A percentile compares a stretch with the other conserved stretches of the same genome.
Evolutionary conservation across 1,139 yeast genomes (phyloP).

Genomic region (Debaryomycetaceae sp.): DNA sequence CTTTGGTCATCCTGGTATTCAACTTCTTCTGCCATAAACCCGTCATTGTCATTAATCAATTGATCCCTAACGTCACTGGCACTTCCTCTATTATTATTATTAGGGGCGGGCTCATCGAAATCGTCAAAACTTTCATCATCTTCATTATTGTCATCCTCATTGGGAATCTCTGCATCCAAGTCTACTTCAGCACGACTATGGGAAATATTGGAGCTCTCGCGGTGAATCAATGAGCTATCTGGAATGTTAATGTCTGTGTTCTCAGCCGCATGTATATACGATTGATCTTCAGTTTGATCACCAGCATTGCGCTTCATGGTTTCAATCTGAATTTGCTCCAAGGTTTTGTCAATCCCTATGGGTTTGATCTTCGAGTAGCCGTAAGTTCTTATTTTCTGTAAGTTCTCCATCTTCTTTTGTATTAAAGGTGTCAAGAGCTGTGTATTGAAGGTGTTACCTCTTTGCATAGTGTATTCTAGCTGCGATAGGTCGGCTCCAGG

Average conservation of each 20-base stretch:
- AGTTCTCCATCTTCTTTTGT: conserved; percentile 37
- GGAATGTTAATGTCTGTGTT: conserved; percentile 8
- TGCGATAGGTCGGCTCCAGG: conserved; percentile 45
- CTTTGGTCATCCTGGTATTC: conserved; percentile 57
- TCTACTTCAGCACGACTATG: conserved; percentile 22
- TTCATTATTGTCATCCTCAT: conserved; percentile 28
- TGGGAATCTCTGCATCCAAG: conserved; percentile 48
- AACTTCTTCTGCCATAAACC: conserved; percentile 57
- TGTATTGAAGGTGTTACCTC: conserved; percentile 20
- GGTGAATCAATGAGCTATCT: conserved; percentile 7
- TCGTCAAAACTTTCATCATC: conserved; percentile 10
- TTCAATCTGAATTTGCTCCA: conserved; percentile 43
- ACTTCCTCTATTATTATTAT: conserved; percentile 7
- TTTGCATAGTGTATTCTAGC: conserved; percentile 30
- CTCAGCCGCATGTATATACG: conserved; percentile 11
- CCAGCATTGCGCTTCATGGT: conserved; percentile 15
- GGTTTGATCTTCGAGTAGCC: conserved; percentile 54
- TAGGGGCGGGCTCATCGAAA: conserved; percentile 8
- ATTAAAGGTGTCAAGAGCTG: conserved; percentile 24
- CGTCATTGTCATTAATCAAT: conserved; percentile 31
- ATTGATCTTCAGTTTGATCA: conserved; percentile 10
- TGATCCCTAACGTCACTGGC: conserved; percentile 11
- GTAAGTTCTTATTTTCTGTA: conserved; percentile 40
- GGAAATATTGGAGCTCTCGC: background rate
- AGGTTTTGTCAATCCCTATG: conserved; percentile 53